Conservation (phyloP, 257 asterid genomes). For the Nicotiana noctiflora region DNA sequence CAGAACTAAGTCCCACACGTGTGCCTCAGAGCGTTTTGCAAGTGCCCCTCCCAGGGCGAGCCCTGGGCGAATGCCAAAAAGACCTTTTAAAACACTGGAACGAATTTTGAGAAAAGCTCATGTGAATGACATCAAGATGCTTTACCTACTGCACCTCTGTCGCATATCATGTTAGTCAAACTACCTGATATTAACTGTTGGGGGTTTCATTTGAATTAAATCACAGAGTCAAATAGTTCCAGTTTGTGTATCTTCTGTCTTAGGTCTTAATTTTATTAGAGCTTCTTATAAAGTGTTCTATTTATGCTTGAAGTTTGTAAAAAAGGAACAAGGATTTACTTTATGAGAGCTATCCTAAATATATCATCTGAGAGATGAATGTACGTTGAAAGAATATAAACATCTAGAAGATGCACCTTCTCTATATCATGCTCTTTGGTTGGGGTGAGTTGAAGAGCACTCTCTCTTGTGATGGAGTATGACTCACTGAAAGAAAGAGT, state of each 20-base stretch:
- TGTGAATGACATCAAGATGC: not conserved
- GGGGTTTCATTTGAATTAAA: not conserved
- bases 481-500: not conserved
- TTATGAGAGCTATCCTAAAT: not conserved
- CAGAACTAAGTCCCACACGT: not conserved
- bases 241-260: not conserved
- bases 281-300: not conserved
- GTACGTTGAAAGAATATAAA: not conserved
- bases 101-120: not conserved
- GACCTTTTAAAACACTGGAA: not conserved
- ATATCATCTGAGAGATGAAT: not conserved
- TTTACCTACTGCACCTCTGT: not conserved
- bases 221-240: not conserved
- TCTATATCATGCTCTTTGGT: not conserved
- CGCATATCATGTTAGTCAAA: not conserved
- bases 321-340: not conserved
- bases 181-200: not conserved
- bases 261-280: not conserved
- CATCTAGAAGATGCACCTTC: not conserved
- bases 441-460: not conserved
- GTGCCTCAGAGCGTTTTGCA: not conserved
- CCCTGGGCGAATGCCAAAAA: too few relatives aligned
- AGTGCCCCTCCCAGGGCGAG: not conserved
- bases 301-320: slow-evolving; percentile 4
- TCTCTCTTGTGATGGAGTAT: not conserved